phyloP scores from a whole-genome alignment of 2,329 filamentous ascomycete species.

The Alternaria consortialis region DNA sequence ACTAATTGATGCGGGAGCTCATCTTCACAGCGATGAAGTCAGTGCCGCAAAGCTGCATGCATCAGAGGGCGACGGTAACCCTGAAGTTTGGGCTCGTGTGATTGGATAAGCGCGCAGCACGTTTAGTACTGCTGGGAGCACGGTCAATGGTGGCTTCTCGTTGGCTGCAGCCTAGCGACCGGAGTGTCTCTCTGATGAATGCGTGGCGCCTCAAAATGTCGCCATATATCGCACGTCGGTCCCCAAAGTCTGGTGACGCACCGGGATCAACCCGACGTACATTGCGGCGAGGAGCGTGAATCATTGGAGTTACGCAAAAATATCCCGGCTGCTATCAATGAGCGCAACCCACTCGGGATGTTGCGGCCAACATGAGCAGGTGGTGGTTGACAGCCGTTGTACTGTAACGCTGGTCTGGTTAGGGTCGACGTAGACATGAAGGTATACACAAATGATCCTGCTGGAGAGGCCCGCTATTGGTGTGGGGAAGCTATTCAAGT shows the following conservation, averaged over 20 bases:
- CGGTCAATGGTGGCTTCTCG: conserved; percentile 40
- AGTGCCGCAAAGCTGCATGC: conserved; percentile 60
- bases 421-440: conserved; percentile 5
- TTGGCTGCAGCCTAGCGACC: conserved; percentile 30
- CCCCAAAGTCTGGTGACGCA: conserved; percentile 39
- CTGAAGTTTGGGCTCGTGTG: conserved; percentile 43
- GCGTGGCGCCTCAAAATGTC: conserved; percentile 33
- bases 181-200: conserved; percentile 27
- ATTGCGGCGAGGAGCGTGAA: conserved; percentile 27
- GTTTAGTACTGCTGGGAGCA: conserved; percentile 27
- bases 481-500: conserved; percentile 12
- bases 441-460: neutral
- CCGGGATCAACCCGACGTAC: conserved; percentile 31
- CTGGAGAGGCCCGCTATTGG: neutral
- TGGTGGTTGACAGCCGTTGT: neutral
- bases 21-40: conserved; percentile 67
- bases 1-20: conserved; percentile 65
- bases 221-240: conserved; percentile 35
- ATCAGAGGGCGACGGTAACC: conserved; percentile 44
- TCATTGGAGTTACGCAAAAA: conserved; percentile 33
- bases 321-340: conserved; percentile 22
- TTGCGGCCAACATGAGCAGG: neutral
- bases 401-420: neutral
- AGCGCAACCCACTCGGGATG: neutral
- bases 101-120: conserved; percentile 39